Conservation (phyloP, 1,284 basidiomycete species). For the Ustilago loliicola region DNA sequence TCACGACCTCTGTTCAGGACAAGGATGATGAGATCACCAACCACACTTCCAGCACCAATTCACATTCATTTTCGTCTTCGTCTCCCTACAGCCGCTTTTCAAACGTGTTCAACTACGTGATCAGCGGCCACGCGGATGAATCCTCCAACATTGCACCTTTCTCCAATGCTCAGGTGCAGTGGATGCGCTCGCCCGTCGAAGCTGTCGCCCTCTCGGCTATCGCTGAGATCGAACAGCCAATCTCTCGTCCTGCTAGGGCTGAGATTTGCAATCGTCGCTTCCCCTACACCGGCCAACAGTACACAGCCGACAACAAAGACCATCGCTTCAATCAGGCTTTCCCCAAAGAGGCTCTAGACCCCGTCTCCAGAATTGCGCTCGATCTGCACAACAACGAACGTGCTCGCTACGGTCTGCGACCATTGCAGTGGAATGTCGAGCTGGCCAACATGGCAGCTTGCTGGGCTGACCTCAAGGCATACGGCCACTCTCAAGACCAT, state of each 20-base stretch:
- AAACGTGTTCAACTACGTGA: constrained; percentile 33
- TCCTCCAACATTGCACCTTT: constrained; percentile 34
- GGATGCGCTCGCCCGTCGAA: constrained; percentile 20
- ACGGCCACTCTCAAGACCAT: constrained; percentile 52
- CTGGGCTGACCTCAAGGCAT: constrained; percentile 55
- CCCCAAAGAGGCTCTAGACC: constrained; percentile 25
- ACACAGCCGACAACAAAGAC: constrained; percentile 25
- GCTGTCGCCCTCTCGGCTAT: constrained; percentile 1
- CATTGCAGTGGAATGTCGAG: constrained; percentile 47
- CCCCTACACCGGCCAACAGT: constrained; percentile 25
- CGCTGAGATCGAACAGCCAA: constrained; percentile 16
- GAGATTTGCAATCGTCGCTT: constrained; percentile 41
- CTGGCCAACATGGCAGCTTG: constrained; percentile 55
- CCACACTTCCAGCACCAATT: constrained; percentile 4
- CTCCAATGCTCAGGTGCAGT: constrained; percentile 24
- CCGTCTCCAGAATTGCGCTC: constrained; percentile 28
- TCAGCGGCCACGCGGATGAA: constrained; percentile 25
- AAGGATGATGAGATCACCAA: constrained; percentile 9
- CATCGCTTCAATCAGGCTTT: constrained; percentile 26
- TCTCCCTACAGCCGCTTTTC: constrained; percentile 28
- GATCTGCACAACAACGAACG: constrained; percentile 49
- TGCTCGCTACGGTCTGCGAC: constrained; percentile 25
- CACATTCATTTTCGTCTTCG: constrained; percentile 8
- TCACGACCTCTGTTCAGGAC: constrained; percentile 2
- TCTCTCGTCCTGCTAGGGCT: constrained; percentile 36